Evolutionary conservation across 129 eudicot species (phyloP).

Genomic region (Mikania micrantha): DNA sequence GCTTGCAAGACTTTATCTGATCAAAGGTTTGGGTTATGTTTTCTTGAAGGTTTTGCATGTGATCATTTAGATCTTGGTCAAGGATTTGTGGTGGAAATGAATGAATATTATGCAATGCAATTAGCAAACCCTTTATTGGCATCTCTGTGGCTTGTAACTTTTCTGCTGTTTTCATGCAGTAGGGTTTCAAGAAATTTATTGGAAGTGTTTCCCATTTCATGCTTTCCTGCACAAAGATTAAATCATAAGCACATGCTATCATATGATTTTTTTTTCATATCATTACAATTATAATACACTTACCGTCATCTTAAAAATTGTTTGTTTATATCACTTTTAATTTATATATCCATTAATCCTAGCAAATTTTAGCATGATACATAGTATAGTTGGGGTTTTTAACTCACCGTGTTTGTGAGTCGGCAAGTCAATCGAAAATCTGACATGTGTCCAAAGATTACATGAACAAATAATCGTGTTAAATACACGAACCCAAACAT

Average conservation of each 20-base stretch:
- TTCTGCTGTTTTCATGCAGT: conserved; percentile 50
- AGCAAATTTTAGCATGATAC: too few species aligned
- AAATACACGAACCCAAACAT: too few species aligned
- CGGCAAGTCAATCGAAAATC: too few species aligned
- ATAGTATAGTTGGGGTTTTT: too few species aligned
- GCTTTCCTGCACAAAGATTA: conserved; percentile 48
- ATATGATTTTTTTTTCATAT: not conserved
- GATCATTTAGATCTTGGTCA: conserved; percentile 36
- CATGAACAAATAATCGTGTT: too few species aligned
- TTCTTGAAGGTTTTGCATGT: conserved; percentile 29
- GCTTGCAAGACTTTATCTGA: conserved; percentile 33
- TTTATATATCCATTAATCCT: too few species aligned
- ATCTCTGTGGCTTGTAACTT: conserved; percentile 52
- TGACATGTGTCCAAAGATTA: too few species aligned
- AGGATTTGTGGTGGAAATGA: conserved; percentile 34
- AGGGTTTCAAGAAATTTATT: conserved; percentile 39
- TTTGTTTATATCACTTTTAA: not conserved
- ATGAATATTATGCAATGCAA: conserved; percentile 38
- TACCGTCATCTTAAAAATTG: not conserved
- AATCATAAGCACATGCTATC: not conserved
- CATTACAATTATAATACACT: not conserved
- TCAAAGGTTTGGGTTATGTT: conserved; percentile 31
- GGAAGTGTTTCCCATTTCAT: conserved; percentile 77
- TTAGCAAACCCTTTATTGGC: conserved; percentile 63
- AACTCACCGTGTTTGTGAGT: too few species aligned